Percentiles rank a stretch among this genome's conserved stretches.
These are phyloP conservation scores for Lepidium didymum DNA, from an alignment of 345 rosid genomes.

Conservation along the genomic window DNA sequence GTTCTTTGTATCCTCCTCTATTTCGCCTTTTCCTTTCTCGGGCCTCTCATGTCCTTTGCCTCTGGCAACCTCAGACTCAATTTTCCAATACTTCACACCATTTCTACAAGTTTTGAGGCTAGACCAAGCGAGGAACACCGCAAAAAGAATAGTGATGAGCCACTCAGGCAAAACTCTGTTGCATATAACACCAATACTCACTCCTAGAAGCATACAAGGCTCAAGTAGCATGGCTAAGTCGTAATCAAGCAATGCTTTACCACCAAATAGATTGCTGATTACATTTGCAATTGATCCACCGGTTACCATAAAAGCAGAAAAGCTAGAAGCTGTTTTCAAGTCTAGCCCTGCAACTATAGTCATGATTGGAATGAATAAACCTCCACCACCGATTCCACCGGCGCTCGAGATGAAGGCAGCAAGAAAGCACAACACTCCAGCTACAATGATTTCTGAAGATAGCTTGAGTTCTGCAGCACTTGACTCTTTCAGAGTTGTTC, in stretches of 20 bases:
- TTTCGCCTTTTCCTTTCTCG: slow-evolving; percentile 34
- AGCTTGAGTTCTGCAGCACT: slow-evolving; percentile 30
- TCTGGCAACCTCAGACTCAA: slow-evolving; percentile 44
- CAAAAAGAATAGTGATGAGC: slow-evolving; percentile 67
- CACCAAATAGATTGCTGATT: slow-evolving; percentile 37
- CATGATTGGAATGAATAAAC: slow-evolving; percentile 70
- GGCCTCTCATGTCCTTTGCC: slow-evolving; percentile 27
- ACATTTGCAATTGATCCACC: slow-evolving; percentile 85
- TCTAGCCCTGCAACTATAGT: slow-evolving; percentile 61
- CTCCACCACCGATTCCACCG: slow-evolving; percentile 93
- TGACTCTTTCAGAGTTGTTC: slow-evolving; percentile 15
- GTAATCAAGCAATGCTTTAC: slow-evolving; percentile 46
- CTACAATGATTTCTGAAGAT: slow-evolving; percentile 31
- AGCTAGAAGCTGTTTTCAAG: slow-evolving; percentile 69
- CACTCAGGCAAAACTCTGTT: slow-evolving; percentile 77
- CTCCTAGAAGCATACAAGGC: slow-evolving; percentile 86
- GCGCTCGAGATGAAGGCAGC: slow-evolving; percentile 85
- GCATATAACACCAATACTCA: slow-evolving; percentile 74
- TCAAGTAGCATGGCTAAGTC: slow-evolving; percentile 73
- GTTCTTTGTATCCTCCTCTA: slow-evolving; percentile 20
- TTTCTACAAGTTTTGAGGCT: slow-evolving; percentile 66
- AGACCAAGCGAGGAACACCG: slow-evolving; percentile 69
- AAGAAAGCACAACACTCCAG: slow-evolving; percentile 57
- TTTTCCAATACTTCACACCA: slow-evolving; percentile 53
- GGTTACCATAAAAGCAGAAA: slow-evolving; percentile 92